These are phyloP conservation scores for Takashimella tepidaria DNA, from an alignment of 1,284 basidiomycete species.

Conservation along the genomic window DNA sequence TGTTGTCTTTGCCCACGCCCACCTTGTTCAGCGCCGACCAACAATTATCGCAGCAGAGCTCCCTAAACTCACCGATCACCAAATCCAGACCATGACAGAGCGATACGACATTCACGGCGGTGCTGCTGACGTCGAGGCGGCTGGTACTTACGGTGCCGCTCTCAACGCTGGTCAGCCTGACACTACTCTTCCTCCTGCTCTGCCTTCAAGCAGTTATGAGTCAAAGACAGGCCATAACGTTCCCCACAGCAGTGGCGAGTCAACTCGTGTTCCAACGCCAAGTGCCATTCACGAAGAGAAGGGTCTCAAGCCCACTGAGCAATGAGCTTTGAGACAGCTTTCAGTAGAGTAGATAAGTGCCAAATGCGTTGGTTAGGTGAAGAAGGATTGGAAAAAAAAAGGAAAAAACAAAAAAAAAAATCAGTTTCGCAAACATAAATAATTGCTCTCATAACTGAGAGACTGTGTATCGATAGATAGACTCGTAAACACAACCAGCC, in stretches of 20 bases:
- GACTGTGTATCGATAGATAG: not conserved
- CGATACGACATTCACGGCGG: slow-evolving; percentile 47
- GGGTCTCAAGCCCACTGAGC: not conserved
- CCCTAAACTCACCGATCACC: slow-evolving; percentile 44
- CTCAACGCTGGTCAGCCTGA: slow-evolving; percentile 27
- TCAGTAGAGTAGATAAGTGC: too few species aligned
- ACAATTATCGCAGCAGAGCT: slow-evolving; percentile 41
- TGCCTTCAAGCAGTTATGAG: slow-evolving; percentile 10
- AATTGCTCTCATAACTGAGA: not conserved
- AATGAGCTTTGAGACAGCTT: too few species aligned
- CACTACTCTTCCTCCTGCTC: slow-evolving; percentile 35
- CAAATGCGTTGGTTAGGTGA: not conserved
- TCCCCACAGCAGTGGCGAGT: not conserved
- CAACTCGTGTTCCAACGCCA: not conserved
- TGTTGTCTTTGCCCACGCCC: slow-evolving; percentile 41
- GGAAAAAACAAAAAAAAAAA: not conserved
- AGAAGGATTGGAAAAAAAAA: not conserved
- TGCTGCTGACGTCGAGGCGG: slow-evolving; percentile 25
- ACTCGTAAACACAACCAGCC: too few species aligned
- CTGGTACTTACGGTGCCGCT: slow-evolving; percentile 24
- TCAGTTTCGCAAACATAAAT: not conserved
- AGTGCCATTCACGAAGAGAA: not conserved
- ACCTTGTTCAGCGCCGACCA: slow-evolving; percentile 28
- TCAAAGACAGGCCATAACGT: not conserved
- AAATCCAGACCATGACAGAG: slow-evolving; percentile 43